A percentile compares a stretch with the other conserved stretches of the same genome.
Evolutionary conservation across 768 basidiomycete genomes (phyloP).

Genomic region (Coprinopsis cinerea): DNA sequence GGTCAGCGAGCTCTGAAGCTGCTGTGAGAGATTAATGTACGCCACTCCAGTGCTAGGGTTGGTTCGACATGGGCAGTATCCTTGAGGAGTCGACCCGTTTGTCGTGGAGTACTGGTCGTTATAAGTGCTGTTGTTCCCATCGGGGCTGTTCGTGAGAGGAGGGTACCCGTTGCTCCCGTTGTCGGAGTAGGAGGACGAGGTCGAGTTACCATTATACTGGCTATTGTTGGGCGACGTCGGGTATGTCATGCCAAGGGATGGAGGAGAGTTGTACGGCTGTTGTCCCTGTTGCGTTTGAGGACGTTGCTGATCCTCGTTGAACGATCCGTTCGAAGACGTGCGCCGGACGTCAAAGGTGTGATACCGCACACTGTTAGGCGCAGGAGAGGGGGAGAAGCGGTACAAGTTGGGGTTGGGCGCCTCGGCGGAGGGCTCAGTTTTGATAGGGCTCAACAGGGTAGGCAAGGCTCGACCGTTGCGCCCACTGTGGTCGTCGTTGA

Average conservation of each 20-base stretch:
- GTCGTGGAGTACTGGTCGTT: conserved; percentile 28
- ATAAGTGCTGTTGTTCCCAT: conserved; percentile 32
- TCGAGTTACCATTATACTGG: conserved; percentile 16
- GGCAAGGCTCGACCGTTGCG: conserved; percentile 20
- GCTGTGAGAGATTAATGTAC: conserved; percentile 56
- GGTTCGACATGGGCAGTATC: conserved; percentile 57
- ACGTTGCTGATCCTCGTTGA: conserved; percentile 23
- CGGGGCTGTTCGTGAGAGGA: conserved; percentile 32
- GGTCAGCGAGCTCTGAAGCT: conserved; percentile 51
- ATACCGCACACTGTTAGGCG: conserved; percentile 40
- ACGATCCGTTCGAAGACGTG: conserved; percentile 26
- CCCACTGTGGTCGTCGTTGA: conserved; percentile 12
- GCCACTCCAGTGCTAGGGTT: conserved; percentile 54
- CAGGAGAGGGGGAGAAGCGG: conserved; percentile 63
- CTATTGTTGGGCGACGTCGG: conserved; percentile 17
- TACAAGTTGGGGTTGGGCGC: conserved; percentile 47
- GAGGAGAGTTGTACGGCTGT: conserved; percentile 19
- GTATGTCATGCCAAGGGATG: conserved; percentile 20
- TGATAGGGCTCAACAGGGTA: conserved; percentile 55
- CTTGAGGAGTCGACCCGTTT: conserved; percentile 27
- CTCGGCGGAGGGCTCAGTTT: conserved; percentile 56
- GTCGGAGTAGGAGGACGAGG: conserved; percentile 34
- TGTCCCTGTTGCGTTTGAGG: conserved; percentile 14
- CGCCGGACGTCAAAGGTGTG: conserved; percentile 42
- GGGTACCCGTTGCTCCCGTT: conserved; percentile 29